A percentile compares a stretch with the other conserved stretches of the same genome.
Conservation (phyloP, 164 flowering plant genomes). For the Vitis amurensis region DNA sequence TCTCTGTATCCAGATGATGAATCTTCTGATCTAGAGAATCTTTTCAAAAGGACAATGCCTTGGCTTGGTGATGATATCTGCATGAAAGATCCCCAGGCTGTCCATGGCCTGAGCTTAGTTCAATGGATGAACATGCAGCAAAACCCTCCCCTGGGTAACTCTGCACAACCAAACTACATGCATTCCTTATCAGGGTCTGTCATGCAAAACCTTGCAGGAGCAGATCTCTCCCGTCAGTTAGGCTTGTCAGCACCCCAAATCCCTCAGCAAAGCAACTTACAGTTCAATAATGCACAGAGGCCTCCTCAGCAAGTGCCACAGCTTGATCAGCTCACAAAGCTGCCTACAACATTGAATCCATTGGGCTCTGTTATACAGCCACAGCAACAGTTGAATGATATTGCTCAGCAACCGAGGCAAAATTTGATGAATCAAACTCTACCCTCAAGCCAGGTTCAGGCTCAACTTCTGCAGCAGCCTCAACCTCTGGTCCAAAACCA, state of each 20-base stretch:
- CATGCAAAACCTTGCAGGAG: constrained; percentile 49
- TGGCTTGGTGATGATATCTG: constrained; percentile 80
- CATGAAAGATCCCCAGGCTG: constrained; percentile 70
- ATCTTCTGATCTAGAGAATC: constrained; percentile 59
- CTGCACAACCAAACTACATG: constrained; percentile 68
- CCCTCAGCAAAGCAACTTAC: constrained; percentile 58
- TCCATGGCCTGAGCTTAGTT: constrained; percentile 75
- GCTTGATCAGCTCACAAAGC: constrained; percentile 61
- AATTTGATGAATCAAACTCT: constrained; percentile 48
- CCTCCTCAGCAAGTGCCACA: constrained; percentile 60
- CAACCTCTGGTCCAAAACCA: constrained; percentile 43
- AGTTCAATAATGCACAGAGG: constrained; percentile 57
- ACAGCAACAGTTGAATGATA: constrained; percentile 62
- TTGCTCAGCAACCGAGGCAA: constrained; percentile 58
- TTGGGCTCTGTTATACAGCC: constrained; percentile 47
- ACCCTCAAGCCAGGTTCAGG: constrained; percentile 50
- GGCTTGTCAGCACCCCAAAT: constrained; percentile 59
- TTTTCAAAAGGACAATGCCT: constrained; percentile 85
- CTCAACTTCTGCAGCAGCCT: constrained; percentile 56
- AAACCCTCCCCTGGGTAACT: constrained; percentile 49
- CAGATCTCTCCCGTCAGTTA: constrained; percentile 74
- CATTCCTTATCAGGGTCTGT: constrained; percentile 49
- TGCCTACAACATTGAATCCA: constrained; percentile 43
- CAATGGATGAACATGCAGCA: constrained; percentile 99
- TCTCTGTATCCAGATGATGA: constrained; percentile 67